phyloP scores from a whole-genome alignment of 2,329 filamentous ascomycete genomes.

The Phialophora expanda region DNA sequence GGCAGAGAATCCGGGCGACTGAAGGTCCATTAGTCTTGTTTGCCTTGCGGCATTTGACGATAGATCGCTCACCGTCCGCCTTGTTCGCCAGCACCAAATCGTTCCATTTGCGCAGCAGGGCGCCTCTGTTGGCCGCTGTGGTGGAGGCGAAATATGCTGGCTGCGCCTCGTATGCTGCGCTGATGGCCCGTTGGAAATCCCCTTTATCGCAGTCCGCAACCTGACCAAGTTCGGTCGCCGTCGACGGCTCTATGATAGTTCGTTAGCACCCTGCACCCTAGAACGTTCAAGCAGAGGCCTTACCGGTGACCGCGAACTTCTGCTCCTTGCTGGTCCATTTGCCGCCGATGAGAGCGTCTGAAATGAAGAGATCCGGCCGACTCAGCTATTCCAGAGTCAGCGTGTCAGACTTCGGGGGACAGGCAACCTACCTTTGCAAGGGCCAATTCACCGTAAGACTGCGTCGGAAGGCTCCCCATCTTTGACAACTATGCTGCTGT shows the following conservation, averaged over 20 bases:
- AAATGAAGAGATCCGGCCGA: constrained; percentile 20
- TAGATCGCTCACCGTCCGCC: constrained; percentile 49
- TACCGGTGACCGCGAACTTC: constrained; percentile 24
- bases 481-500: neutral
- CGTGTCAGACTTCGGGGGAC: too few relatives aligned
- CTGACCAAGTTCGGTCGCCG: constrained; percentile 30
- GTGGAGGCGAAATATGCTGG: constrained; percentile 50
- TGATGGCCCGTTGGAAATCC: constrained; percentile 38
- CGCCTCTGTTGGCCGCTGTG: constrained; percentile 44
- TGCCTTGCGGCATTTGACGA: neutral
- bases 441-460: constrained; percentile 12
- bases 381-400: constrained; percentile 4
- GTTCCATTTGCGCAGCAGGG: constrained; percentile 61
- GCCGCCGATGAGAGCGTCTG: constrained; percentile 25
- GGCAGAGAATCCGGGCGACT: constrained; percentile 57
- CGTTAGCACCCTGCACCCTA: neutral
- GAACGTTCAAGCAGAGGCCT: neutral
- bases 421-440: constrained; percentile 4
- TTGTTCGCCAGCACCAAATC: constrained; percentile 60
- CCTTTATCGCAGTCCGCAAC: constrained; percentile 36
- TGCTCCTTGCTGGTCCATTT: constrained; percentile 17
- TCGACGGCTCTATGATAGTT: constrained; percentile 34
- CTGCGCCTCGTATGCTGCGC: constrained; percentile 33
- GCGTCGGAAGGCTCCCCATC: constrained; percentile 16
- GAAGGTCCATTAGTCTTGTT: neutral